phyloP scores from a whole-genome alignment of 495 filamentous ascomycete species.

The Pyrenula aspistea region DNA sequence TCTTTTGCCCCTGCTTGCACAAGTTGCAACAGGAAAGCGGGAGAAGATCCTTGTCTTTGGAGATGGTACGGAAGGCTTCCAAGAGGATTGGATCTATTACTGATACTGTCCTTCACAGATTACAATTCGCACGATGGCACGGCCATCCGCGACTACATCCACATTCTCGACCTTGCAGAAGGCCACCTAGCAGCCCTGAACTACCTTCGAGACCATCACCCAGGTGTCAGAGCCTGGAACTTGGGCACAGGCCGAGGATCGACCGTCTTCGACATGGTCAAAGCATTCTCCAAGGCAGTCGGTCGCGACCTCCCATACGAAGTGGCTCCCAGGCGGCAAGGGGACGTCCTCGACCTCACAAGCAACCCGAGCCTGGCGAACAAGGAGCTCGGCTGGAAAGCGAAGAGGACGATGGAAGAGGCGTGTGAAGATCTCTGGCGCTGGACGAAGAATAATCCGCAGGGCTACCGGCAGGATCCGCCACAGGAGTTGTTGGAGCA shows the following conservation, averaged over 20 bases:
- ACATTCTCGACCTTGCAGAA: constrained; percentile 79
- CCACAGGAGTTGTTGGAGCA: constrained; percentile 70
- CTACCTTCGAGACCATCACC: constrained; percentile 79
- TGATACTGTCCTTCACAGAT: constrained; percentile 40
- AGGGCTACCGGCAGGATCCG: constrained; percentile 84
- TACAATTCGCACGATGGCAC: constrained; percentile 80
- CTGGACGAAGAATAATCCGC: constrained; percentile 91
- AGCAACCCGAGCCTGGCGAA: constrained; percentile 82
- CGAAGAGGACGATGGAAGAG: constrained; percentile 77
- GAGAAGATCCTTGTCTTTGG: constrained; percentile 93
- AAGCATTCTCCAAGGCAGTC: constrained; percentile 78
- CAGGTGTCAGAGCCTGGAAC: constrained; percentile 94
- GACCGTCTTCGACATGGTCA: constrained; percentile 96
- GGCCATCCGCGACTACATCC: constrained; percentile 68
- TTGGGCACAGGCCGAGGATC: constrained; percentile 88
- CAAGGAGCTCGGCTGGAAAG: constrained; percentile 84
- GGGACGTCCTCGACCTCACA: constrained; percentile 90
- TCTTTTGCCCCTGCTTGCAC: constrained; percentile 82
- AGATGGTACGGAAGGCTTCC: constrained; percentile 50
- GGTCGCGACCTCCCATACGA: constrained; percentile 79
- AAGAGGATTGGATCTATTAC: not conserved
- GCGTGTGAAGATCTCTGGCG: constrained; percentile 91
- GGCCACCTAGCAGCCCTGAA: constrained; percentile 88
- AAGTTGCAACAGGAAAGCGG: constrained; percentile 89
- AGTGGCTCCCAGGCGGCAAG: constrained; percentile 68